Conservation (phyloP, 352 stramenopile species). For the Phytophthora idaei region DNA sequence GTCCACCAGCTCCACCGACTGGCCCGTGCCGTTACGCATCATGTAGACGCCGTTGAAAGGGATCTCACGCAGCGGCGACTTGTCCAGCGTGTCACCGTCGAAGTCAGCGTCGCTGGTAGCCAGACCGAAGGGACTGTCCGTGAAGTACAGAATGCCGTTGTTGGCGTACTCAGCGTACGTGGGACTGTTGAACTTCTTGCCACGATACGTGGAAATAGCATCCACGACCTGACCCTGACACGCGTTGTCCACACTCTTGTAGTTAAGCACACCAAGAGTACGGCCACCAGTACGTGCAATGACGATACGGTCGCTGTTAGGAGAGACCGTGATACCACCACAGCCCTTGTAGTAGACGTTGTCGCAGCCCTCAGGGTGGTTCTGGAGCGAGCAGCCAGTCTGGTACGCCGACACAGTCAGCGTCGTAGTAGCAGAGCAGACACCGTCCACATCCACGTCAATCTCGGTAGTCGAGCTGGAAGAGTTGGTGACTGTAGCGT, state of each 20-base stretch:
- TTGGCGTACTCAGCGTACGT: constrained; percentile 68
- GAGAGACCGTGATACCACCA: constrained; percentile 76
- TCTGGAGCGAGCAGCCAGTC: constrained; percentile 68
- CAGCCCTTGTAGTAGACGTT: constrained; percentile 82
- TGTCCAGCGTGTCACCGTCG: constrained; percentile 69
- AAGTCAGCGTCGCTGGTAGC: constrained; percentile 63
- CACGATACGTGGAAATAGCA: constrained; percentile 72
- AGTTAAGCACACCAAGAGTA: constrained; percentile 74
- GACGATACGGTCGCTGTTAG: constrained; percentile 63
- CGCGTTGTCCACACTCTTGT: constrained; percentile 47
- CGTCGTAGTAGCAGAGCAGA: constrained; percentile 44
- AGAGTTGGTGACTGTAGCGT: constrained; percentile 40
- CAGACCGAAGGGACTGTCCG: constrained; percentile 78
- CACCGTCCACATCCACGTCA: constrained; percentile 38
- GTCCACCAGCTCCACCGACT: constrained; percentile 65
- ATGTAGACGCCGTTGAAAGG: constrained; percentile 84
- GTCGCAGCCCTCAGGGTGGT: constrained; percentile 65
- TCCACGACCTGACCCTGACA: constrained; percentile 82
- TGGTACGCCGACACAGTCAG: constrained; percentile 72
- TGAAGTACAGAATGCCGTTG: constrained; percentile 80
- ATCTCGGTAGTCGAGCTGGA: constrained; percentile 45
- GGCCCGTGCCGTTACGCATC: constrained; percentile 52
- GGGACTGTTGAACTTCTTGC: constrained; percentile 82
- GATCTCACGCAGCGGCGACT: constrained; percentile 71
- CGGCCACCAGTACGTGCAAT: constrained; percentile 79